Evolutionary conservation across 306 rosid species (phyloP).

Genomic region (Trifolium dubium): DNA sequence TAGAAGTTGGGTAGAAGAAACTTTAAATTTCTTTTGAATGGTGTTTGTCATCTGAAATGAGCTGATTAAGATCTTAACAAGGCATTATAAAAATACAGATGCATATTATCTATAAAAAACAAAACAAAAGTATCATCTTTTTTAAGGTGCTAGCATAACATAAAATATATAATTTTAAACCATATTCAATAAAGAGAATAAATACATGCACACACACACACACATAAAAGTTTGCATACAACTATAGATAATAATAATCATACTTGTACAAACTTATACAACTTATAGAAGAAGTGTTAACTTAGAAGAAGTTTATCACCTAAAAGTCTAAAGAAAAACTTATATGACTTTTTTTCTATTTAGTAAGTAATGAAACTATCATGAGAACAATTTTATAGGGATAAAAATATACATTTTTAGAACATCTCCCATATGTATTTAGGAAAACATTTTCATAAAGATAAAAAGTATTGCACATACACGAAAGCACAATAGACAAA

Average conservation of each 20-base stretch:
- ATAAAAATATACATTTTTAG: slow-evolving; percentile 8
- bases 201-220: neutral
- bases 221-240: neutral
- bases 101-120: neutral
- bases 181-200: slow-evolving; percentile 10
- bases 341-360: neutral
- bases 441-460: neutral
- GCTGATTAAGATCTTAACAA: slow-evolving; percentile 63
- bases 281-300: neutral
- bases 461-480: slow-evolving; percentile 14
- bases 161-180: neutral
- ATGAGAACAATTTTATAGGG: neutral
- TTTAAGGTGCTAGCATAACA: neutral
- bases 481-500: neutral
- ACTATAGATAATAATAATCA: neutral
- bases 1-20: slow-evolving; percentile 90
- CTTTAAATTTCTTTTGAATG: slow-evolving; percentile 90
- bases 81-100: neutral
- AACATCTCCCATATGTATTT: neutral
- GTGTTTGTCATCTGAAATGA: slow-evolving; percentile 86
- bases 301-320: neutral
- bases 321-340: neutral
- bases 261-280: neutral
- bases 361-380: neutral
- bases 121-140: neutral